These are phyloP conservation scores for Babesia bigemina DNA, from an alignment of 169 alveolate genomes.

Conservation along the genomic window DNA sequence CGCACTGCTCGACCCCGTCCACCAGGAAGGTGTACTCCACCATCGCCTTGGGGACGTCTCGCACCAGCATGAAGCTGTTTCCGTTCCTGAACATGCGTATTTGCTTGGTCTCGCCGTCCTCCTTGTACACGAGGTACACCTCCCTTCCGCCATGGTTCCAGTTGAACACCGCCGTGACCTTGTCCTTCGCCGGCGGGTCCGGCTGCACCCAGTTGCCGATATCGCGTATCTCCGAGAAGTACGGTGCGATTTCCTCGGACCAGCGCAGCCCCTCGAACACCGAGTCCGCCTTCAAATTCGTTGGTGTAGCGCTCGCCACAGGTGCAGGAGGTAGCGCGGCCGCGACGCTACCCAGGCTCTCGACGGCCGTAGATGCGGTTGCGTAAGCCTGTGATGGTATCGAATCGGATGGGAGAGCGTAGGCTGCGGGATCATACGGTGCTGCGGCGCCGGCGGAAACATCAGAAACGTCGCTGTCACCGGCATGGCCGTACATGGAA, in stretches of 20 bases:
- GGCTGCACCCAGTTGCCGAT: not conserved
- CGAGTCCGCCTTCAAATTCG: not conserved
- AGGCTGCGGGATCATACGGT: too few species aligned
- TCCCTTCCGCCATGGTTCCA: slow-evolving; percentile 68
- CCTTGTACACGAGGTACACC: slow-evolving; percentile 52
- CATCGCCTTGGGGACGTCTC: slow-evolving; percentile 43
- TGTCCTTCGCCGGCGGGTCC: not conserved
- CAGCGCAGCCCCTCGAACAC: not conserved
- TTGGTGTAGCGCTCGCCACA: too few species aligned
- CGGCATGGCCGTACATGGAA: too few species aligned
- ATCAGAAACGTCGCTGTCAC: too few species aligned
- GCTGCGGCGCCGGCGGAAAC: too few species aligned
- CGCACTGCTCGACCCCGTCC: slow-evolving; percentile 49
- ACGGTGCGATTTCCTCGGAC: not conserved
- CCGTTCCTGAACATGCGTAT: slow-evolving; percentile 50
- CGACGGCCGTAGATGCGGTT: too few species aligned
- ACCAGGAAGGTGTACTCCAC: slow-evolving; percentile 38
- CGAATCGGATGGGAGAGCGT: too few species aligned
- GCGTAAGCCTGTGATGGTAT: too few species aligned
- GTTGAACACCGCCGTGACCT: slow-evolving; percentile 17
- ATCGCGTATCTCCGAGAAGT: not conserved
- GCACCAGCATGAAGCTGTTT: slow-evolving; percentile 50
- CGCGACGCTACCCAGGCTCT: too few species aligned
- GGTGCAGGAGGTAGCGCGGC: too few species aligned
- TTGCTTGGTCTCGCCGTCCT: slow-evolving; percentile 28